phyloP scores from a whole-genome alignment of 1,139 yeast species.

The Yamadazyma songkhlaensis region DNA sequence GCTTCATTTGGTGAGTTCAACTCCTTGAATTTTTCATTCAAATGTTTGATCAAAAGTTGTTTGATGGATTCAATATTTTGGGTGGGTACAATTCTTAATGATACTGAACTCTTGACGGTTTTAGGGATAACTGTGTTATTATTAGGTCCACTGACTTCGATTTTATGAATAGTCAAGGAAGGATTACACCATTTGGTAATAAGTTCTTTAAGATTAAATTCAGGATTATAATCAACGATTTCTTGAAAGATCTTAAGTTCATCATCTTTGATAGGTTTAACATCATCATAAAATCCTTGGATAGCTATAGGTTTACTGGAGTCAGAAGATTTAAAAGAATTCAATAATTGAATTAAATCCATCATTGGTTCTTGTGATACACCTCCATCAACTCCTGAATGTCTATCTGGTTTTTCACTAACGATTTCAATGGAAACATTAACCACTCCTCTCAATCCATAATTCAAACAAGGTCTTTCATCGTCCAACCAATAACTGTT shows the following conservation, averaged over 20 bases:
- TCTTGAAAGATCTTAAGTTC: conserved; percentile 64
- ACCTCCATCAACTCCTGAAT: conserved; percentile 97
- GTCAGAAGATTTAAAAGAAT: conserved; percentile 53
- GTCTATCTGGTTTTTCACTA: conserved; percentile 82
- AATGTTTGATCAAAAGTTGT: conserved; percentile 40
- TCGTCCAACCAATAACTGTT: conserved; percentile 96
- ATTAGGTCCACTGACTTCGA: conserved; percentile 86
- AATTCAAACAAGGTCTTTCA: conserved; percentile 82
- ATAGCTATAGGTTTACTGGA: conserved; percentile 16
- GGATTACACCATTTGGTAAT: conserved; percentile 92
- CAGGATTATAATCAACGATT: conserved; percentile 39
- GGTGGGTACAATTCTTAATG: conserved; percentile 86
- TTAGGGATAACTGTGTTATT: conserved; percentile 90
- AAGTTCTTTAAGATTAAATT: conserved; percentile 47
- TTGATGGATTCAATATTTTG: conserved; percentile 68
- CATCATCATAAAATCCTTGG: conserved; percentile 5
- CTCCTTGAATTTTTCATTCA: conserved; percentile 30
- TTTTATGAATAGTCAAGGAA: conserved; percentile 82
- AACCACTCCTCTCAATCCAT: conserved; percentile 89
- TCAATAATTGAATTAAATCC: conserved; percentile 72
- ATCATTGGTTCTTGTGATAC: conserved; percentile 83
- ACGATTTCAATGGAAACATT: conserved; percentile 70
- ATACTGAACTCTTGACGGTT: conserved; percentile 68
- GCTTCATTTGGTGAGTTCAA: conserved; percentile 62
- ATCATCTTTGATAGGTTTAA: conserved; percentile 46